Base-by-base conservation (phyloP, 1,284 basidiomycete species). In the Sanghuangporus weigelae region DNA sequence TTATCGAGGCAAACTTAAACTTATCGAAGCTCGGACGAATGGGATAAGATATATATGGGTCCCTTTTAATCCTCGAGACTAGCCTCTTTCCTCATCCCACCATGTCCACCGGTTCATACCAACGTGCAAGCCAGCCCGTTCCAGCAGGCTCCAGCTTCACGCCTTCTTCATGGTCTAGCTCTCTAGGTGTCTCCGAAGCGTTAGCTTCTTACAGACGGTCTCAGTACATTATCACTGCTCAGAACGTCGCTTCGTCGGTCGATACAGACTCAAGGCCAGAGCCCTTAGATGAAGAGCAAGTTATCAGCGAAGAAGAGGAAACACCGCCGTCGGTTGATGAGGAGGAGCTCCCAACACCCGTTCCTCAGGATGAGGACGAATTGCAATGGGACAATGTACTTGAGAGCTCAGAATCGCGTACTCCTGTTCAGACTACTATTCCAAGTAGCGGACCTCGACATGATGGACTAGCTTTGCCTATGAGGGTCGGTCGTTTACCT, bases 161-260 rank as follows among this genome's bases (percentile, higher is more conserved):
- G 55, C 85, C 85, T 55, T 71, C 72, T 40, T 73, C 75, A 21
- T 76, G 79, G 38, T 78, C 81, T 35, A 85, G 83, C 65, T 75
- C 75, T 6, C 74, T 77, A 50, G 83, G 79, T 67, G 78, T 89
- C 48, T 75, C 79, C 64, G 85, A 89, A 73, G 78, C 74, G 0
- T 73, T 82, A 36, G 73, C 76, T 55, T 77, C 81, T 44, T 83
- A 89, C 71, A 82, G 82, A 58, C 82, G 86, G 46, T 74, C 84
- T 2, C 84, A 87, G 70, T 85, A 82, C 68, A 79, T 89, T 7
- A 77, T 82, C 39, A 83, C 84, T 35, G 84, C 81, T 58, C 84
- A 85, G 12, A 79, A 80, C 54, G 80, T 86, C 12, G 80, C 76
- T n/a, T 72, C 79, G 31, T 78, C 81, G 7, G 71, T 77, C 16